Conservation (phyloP, 2,329 filamentous ascomycete species). For the Cytospora chrysosperma region DNA sequence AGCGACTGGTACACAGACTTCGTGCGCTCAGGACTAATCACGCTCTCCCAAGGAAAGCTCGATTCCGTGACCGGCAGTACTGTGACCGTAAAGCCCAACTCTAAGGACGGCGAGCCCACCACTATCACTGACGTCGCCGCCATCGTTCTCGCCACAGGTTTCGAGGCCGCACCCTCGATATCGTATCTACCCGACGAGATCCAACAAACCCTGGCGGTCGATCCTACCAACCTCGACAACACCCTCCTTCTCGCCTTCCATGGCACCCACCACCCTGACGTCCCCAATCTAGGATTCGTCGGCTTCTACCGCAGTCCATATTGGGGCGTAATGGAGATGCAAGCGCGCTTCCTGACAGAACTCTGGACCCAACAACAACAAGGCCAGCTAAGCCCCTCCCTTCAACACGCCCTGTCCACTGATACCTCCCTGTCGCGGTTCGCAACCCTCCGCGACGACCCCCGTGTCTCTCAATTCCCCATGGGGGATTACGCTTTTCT, state of each 20-base stretch:
- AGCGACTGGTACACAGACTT: conserved; percentile 74
- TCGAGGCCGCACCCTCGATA: conserved; percentile 62
- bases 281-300: conserved; percentile 72
- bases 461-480: conserved; percentile 66
- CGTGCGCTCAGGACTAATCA: conserved; percentile 63
- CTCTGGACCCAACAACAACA: conserved; percentile 50
- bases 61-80: conserved; percentile 36
- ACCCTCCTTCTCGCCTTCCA: conserved; percentile 68
- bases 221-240: conserved; percentile 52
- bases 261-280: conserved; percentile 57
- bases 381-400: conserved; percentile 28
- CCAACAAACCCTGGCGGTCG: conserved; percentile 57
- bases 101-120: conserved; percentile 21
- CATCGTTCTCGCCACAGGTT: conserved; percentile 75
- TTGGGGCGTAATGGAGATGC: conserved; percentile 87
- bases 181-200: conserved; percentile 61
- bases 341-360: conserved; percentile 66
- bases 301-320: conserved; percentile 83
- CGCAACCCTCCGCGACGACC: conserved; percentile 50
- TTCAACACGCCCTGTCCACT: conserved; percentile 42
- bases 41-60: conserved; percentile 49
- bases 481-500: conserved; percentile 80
- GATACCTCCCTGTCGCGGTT: conserved; percentile 48
- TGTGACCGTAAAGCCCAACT: conserved; percentile 34
- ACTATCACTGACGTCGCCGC: conserved; percentile 59